Base-by-base conservation (phyloP, 1,139 yeast species). In the Debaryomycetaceae sp. region DNA sequence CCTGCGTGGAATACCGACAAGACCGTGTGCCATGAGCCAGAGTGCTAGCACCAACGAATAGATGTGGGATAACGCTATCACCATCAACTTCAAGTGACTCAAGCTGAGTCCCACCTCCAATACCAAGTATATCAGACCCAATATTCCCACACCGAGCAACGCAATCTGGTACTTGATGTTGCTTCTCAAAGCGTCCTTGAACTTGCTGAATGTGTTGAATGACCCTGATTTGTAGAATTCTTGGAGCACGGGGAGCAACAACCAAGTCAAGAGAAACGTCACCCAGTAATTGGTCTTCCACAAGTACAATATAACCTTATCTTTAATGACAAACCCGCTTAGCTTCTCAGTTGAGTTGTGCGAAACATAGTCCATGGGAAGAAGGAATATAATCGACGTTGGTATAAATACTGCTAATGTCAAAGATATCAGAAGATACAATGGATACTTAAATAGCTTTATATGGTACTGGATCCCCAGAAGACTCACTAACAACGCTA, bases 21-120 rank as follows among this genome's bases (percentile, higher is more conserved):
- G 63, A 0, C 96, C 96, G 59, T 87, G 93, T 1, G 93, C 88
- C 87, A 88, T 83, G 45, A 88, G 68, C 95, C 95, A 87, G 29
- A 87, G 71, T 1, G 95, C 91, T 39, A 88, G 60, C 2, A 84
- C 72, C 57, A 88, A 72, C 0, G 95, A 80, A 60, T 87, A 88
- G n/a, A 87, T 81, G 60, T 88, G 95, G 1, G 95, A 80, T 27
- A 87, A 58, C 0, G 95, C 93, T 51, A 88, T 85, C 13, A 85
- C 74, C 67, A 87, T 75, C 41, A 84, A 74, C 59, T 84, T 85
- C 57, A 87, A 66, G 40, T 84, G 80, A 4, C 80, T 71, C 41
- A 87, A 70, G n/a, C 47, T 40, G 20, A 47, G 39, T 8, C 49
- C 49, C 7, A 79, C 77, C 46, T 80, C 82, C 13, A 84, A 53